Base-by-base conservation (phyloP, 1,284 basidiomycete species). In the Puccinia triticina region DNA sequence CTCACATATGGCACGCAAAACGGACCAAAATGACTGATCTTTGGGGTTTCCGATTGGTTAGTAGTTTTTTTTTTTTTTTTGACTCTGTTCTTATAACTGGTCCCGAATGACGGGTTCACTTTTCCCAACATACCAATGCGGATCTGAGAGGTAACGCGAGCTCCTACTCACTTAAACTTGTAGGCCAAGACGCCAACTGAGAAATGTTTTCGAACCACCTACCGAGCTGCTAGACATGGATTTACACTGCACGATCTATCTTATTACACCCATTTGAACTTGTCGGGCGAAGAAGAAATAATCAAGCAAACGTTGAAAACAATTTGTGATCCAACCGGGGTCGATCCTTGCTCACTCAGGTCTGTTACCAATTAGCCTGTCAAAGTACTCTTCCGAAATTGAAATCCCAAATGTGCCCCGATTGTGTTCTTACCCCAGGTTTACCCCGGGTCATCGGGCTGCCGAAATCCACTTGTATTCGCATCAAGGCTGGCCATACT, bases 1-100 rank as follows among this genome's bases (percentile, higher is more conserved):
- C 94, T 4, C 95, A 97, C 86, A 87, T 96, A 34, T 97, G 94
- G 93, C 95, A 97, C 85, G 92, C 95, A 0, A 97, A 96, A 87
- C 90, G 95, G 0, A 95, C 95, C 91, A 91, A 92, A 84, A 96
- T 97, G 95, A 90, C 91, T 84, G 92, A 92, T 84, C 89, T 93
- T 86, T 97, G 95, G 94, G 94, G 93, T 0, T 94, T 94, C 86
- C 89, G 93, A 84, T 88, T 98, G 72, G 94, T 93, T 53, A 23
- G 90, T 85, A 43, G 40, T 7, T 43, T 43, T 8, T 84, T 23
- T 21, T 23, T 29, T 78, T 67, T 16, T 16, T 3, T 21, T 29
- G 18, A 26, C 0, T 23, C 48, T 46, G 29, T 21, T 7, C 5
- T n/a, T n/a, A n/a, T n/a, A n/a, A n/a, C n/a, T 46, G 23, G 21